Base-by-base conservation (phyloP, 768 basidiomycete genomes). In the Arthromyces matolae region DNA sequence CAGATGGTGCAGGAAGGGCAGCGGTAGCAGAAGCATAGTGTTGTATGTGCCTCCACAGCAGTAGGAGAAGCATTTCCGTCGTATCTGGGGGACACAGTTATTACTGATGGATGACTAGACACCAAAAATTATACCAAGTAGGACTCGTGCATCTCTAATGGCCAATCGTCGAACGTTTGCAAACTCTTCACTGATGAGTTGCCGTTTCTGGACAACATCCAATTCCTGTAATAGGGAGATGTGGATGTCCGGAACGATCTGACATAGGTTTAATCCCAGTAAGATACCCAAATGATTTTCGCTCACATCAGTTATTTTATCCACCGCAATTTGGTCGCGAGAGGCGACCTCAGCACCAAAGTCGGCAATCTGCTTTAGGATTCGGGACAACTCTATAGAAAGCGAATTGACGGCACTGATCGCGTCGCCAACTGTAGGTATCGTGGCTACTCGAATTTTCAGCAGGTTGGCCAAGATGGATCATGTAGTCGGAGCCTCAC, bases 31-130 rank as follows among this genome's bases (percentile, higher is more conserved):
- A 67, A 31, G 73, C 63, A 64, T 86, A 93, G 60, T 83, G 81
- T 12, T 78, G 73, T 23, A 90, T 59, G 58, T 94, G 93, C 13
- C 89, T 76, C 86, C 88, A 92, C 8, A 91, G 68, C 16, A 93
- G 72, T 14, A 93, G 71, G 8, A 93, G 71, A 5, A 88, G 62
- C 80, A 92, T 86, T 64, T 94, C 93, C 41, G 81, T 66, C 13
- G 84, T 79, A 47, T 77, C 87, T 88, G 53, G 4, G 32, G 34
- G 23, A 22, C 45, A 38, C 9, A 18, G 20, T 34, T 3, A 24
- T 32, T 2, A 12, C 35, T 4, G 47, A 39, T 31, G 41, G n/a
- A n/a, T n/a, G n/a, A n/a, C n/a, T 27, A 4, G 32, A 38, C 35
- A 20, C 19, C 12, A 8, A 35, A 25, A 29, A 29, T 79, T 43